Conservation (phyloP, 768 basidiomycete genomes). For the Phylloporus arenicola region DNA sequence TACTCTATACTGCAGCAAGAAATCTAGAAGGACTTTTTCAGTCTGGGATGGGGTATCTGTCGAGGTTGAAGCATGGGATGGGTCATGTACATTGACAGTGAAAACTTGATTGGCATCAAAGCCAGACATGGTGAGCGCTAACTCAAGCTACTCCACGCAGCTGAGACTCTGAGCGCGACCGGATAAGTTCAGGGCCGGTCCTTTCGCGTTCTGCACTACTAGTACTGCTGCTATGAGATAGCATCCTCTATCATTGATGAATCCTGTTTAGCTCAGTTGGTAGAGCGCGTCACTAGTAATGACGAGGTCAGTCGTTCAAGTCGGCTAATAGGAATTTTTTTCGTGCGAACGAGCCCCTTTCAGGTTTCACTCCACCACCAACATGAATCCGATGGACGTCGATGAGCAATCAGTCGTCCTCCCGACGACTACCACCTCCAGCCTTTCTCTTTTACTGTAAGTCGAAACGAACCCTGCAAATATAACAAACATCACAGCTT, state of each 20-base stretch:
- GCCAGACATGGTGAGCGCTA: slow-evolving; percentile 60
- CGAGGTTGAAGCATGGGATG: slow-evolving; percentile 42
- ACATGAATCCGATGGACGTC: slow-evolving; percentile 65
- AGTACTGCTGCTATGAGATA: not conserved
- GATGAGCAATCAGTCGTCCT: slow-evolving; percentile 74
- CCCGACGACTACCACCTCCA: slow-evolving; percentile 64
- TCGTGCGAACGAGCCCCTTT: slow-evolving; percentile 1
- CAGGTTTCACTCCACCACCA: slow-evolving; percentile 3
- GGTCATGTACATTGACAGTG: slow-evolving; percentile 73
- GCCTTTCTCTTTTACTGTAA: slow-evolving; percentile 69
- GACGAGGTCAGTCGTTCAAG: slow-evolving; percentile 40
- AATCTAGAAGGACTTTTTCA: slow-evolving; percentile 77
- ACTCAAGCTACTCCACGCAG: not conserved
- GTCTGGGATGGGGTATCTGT: slow-evolving; percentile 76
- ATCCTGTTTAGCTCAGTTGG: slow-evolving; percentile 44
- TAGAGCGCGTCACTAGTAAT: slow-evolving; percentile 49
- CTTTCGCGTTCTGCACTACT: slow-evolving; percentile 27
- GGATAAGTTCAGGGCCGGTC: slow-evolving; percentile 24
- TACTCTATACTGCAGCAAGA: slow-evolving; percentile 82
- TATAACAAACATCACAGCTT: slow-evolving; percentile 10
- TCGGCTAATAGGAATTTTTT: slow-evolving; percentile 38
- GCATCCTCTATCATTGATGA: not conserved
- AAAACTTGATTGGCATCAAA: slow-evolving; percentile 81
- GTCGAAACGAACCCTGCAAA: slow-evolving; percentile 21
- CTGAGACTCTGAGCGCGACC: slow-evolving; percentile 9